Conservation (phyloP, 1,284 basidiomycete species). For the Amylostereum areolatum region DNA sequence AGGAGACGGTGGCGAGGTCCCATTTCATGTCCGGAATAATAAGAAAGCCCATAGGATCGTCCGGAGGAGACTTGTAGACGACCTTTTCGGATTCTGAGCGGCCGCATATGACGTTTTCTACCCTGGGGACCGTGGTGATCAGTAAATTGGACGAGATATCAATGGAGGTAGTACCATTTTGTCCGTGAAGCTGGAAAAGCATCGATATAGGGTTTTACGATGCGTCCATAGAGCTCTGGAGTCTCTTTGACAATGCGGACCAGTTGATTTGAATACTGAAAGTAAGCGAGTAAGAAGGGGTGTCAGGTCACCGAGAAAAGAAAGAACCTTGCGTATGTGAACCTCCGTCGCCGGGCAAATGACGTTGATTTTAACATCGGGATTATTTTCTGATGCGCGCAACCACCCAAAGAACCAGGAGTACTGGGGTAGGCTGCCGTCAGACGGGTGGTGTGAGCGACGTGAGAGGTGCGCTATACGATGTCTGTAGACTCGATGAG, state of each 20-base stretch:
- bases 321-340: conserved; percentile 68
- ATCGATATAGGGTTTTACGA: conserved; percentile 77
- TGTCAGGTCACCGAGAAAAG: background rate
- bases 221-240: conserved; percentile 59
- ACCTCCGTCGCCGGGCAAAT: conserved; percentile 80
- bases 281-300: background rate
- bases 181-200: conserved; percentile 70
- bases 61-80: conserved; percentile 54
- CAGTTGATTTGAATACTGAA: conserved; percentile 76
- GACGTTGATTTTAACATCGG: conserved; percentile 60
- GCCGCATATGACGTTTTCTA: conserved; percentile 82
- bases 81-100: conserved; percentile 76
- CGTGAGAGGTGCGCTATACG: conserved; percentile 19
- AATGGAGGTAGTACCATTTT: conserved; percentile 57
- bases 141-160: background rate
- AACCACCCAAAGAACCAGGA: conserved; percentile 41
- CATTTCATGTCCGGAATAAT: conserved; percentile 92
- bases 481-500: conserved; percentile 42
- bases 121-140: conserved; percentile 47
- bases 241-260: conserved; percentile 77
- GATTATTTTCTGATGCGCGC: conserved; percentile 23
- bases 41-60: conserved; percentile 57
- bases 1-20: conserved; percentile 72
- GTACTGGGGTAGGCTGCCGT: conserved; percentile 22
- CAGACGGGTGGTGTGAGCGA: background rate